phyloP scores from a whole-genome alignment of 2,329 filamentous ascomycete genomes.

The Trichoderma sp. region DNA sequence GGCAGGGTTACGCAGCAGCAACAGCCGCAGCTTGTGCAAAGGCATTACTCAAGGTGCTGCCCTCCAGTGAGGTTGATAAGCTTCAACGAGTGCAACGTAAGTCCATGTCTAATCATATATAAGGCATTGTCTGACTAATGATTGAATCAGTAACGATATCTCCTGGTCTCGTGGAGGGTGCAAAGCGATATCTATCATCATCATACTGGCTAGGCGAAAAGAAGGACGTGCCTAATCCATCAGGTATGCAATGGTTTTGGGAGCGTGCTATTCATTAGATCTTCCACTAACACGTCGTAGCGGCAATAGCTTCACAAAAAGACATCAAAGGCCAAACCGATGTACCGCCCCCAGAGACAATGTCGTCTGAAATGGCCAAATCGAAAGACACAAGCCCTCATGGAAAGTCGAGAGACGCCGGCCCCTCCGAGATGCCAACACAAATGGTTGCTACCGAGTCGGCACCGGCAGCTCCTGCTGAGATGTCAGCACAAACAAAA shows the following conservation, averaged over 20 bases:
- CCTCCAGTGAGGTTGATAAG: background rate
- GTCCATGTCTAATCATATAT: background rate
- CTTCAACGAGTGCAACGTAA: background rate
- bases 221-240: background rate
- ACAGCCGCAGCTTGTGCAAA: constrained; percentile 34
- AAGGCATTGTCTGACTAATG: background rate
- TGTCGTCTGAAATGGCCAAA: background rate
- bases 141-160: background rate
- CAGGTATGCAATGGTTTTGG: background rate
- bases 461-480: background rate
- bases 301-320: background rate
- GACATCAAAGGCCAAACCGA: background rate
- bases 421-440: background rate
- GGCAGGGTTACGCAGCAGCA: constrained; percentile 33
- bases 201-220: background rate
- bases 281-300: background rate
- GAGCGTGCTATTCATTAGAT: background rate
- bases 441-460: background rate
- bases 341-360: background rate
- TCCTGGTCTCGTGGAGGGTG: background rate
- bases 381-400: background rate
- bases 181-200: background rate
- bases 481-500: background rate
- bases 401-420: background rate
- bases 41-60: background rate